phyloP scores from a whole-genome alignment of 1,284 basidiomycete species.

The Austroboletus niveus region DNA sequence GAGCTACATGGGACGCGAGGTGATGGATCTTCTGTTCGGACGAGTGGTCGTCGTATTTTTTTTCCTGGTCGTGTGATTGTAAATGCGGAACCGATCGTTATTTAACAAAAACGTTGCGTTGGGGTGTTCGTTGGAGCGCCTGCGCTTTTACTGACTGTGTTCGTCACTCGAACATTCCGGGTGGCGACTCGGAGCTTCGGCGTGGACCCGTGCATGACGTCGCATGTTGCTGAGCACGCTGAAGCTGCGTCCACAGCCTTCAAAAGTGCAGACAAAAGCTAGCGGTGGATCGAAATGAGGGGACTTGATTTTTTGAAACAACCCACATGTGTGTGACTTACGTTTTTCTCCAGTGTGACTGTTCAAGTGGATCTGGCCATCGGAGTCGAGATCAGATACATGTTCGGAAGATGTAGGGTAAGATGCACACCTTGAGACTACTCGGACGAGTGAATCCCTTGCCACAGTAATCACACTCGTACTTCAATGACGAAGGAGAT shows the following conservation, averaged over 20 bases:
- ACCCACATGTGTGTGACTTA: constrained; percentile 39
- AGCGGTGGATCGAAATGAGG: constrained; percentile 9
- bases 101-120: constrained; percentile 1
- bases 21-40: background rate
- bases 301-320: constrained; percentile 4
- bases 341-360: constrained; percentile 85
- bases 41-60: background rate
- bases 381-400: constrained; percentile 9
- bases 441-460: constrained; percentile 81
- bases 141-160: constrained; percentile 33
- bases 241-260: constrained; percentile 76
- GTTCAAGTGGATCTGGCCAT: constrained; percentile 71
- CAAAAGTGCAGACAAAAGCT: constrained; percentile 76
- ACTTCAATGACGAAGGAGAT: constrained; percentile 46
- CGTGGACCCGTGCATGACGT: constrained; percentile 73
- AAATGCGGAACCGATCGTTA: constrained; percentile 8
- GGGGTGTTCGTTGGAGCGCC: constrained; percentile 6
- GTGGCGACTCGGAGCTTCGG: constrained; percentile 36
- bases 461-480: constrained; percentile 74
- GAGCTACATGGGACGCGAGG: constrained; percentile 11
- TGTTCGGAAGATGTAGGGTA: constrained; percentile 6
- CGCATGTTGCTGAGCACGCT: constrained; percentile 88
- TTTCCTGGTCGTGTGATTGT: background rate
- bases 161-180: constrained; percentile 47
- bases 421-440: constrained; percentile 63